Conservation (phyloP, 768 basidiomycete genomes). For the Pluteus cervinus region DNA sequence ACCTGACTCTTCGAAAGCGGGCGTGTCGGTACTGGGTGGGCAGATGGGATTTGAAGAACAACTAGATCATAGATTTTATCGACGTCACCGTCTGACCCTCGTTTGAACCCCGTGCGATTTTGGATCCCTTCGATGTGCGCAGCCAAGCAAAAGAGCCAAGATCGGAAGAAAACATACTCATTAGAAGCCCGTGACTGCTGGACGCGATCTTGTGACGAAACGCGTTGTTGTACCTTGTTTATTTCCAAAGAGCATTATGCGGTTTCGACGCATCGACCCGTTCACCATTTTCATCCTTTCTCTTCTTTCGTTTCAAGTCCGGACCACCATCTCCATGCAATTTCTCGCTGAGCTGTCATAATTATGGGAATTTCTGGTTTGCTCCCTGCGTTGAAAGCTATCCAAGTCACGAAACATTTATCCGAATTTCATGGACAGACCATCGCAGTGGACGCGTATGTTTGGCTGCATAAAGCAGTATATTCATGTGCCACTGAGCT, state of each 20-base stretch:
- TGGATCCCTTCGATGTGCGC: no score
- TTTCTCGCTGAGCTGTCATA: not conserved
- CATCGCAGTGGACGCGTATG: conserved; percentile 92
- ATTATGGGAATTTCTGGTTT: conserved; percentile 91
- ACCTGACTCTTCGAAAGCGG: conserved; percentile 44
- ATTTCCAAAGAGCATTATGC: no score
- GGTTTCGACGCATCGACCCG: no score
- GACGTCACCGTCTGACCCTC: no score
- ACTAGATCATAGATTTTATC: no score
- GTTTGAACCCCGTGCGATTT: no score
- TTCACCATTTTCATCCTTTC: not conserved
- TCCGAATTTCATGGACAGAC: conserved; percentile 81
- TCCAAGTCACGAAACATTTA: conserved; percentile 72
- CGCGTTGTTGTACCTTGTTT: conserved; percentile 11
- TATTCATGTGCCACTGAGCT: conserved; percentile 89
- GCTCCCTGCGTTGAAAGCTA: conserved; percentile 84
- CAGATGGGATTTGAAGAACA: conserved; percentile 29
- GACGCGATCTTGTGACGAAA: conserved; percentile 6
- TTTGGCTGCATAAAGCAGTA: conserved; percentile 87
- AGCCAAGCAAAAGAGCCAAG: no score
- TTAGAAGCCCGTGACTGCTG: no score
- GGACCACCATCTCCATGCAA: conserved; percentile 4
- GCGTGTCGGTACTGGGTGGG: conserved; percentile 65
- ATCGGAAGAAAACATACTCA: no score
- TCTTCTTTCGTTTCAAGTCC: not conserved